Evolutionary conservation across 140 eudicot genomes (phyloP).

Genomic region (Erigeron philadelphicus): DNA sequence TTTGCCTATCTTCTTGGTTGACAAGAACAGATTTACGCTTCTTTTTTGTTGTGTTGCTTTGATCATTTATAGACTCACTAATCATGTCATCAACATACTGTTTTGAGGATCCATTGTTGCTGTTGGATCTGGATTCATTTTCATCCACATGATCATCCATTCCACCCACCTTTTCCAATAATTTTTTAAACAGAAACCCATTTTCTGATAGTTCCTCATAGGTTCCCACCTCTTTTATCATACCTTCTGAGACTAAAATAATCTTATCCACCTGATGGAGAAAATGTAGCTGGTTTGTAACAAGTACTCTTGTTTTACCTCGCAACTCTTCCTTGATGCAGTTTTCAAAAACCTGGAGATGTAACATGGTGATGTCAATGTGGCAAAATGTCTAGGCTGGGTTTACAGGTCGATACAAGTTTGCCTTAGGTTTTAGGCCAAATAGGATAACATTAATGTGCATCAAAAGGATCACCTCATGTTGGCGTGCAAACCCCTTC

Average conservation of each 20-base stretch:
- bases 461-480: neutral
- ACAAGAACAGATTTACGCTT: conserved; percentile 69
- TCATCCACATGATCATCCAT: conserved; percentile 71
- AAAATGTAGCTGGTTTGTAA: conserved; percentile 95
- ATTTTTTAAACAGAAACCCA: conserved; percentile 56
- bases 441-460: neutral
- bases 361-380: neutral
- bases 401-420: neutral
- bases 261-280: conserved; percentile 88
- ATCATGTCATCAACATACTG: conserved; percentile 37
- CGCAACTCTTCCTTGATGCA: conserved; percentile 78
- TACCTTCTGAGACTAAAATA: conserved; percentile 72
- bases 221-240: conserved; percentile 86
- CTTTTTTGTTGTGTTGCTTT: conserved; percentile 33
- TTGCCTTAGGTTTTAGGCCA: neutral
- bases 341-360: conserved; percentile 62
- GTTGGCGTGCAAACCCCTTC: neutral
- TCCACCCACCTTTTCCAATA: conserved; percentile 95
- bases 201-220: conserved; percentile 72
- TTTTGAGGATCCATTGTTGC: conserved; percentile 33
- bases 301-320: conserved; percentile 87
- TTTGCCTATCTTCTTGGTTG: conserved; percentile 91
- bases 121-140: conserved; percentile 27
- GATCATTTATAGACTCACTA: conserved; percentile 33
- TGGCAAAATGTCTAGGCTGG: neutral